Base-by-base conservation (phyloP, 768 basidiomycete genomes). In the Kwoniella dejecticola region DNA sequence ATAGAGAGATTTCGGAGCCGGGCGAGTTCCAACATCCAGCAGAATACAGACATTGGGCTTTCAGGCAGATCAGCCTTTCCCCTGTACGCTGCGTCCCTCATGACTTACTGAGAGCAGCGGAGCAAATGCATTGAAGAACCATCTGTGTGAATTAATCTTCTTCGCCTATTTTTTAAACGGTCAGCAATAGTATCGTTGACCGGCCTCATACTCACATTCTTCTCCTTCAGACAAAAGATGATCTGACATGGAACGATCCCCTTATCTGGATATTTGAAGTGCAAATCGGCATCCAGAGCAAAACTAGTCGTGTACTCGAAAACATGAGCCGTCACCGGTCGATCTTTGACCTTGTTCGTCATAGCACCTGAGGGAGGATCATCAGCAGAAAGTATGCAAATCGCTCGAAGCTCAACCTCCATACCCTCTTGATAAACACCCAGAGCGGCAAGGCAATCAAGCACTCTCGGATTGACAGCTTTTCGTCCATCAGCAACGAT, bases 91-190 rank as follows among this genome's bases (percentile, higher is more conserved):
- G n/a, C 62, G 8, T 11, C 27, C 17, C 15, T 23, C 40, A 19
- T 17, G 24, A 69, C 83, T n/a, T 41, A 88, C 89, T 80, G 89
- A 89, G 27, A 97, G 79, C 76, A 94, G 81, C 0, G 87, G 83
- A 0, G 85, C 89, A 75, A 97, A 90, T 0, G 91, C 94, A 75
- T 96, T 97, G 80, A 98, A 96, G 79, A 94, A 95, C 94, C 94
- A 97, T 48, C 94, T 83, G 71, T 96, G 93, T 47, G 89, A 90
- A 77, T 96, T 97, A 74, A 97, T 94, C 81, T 97, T 96, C 83
- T 94, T 93, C 75, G 91, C 88, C 75, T 69, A 44, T 15, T n/a
- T n/a, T n/a, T 8, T 38, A 38, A 38, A 38, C 38, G 7, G 36
- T 63, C 54, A 65, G 67, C 17, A n/a, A n/a, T n/a, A n/a, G n/a